phyloP scores from a whole-genome alignment of 2,329 filamentous ascomycete species.

The Trichophyton schoenleinii region DNA sequence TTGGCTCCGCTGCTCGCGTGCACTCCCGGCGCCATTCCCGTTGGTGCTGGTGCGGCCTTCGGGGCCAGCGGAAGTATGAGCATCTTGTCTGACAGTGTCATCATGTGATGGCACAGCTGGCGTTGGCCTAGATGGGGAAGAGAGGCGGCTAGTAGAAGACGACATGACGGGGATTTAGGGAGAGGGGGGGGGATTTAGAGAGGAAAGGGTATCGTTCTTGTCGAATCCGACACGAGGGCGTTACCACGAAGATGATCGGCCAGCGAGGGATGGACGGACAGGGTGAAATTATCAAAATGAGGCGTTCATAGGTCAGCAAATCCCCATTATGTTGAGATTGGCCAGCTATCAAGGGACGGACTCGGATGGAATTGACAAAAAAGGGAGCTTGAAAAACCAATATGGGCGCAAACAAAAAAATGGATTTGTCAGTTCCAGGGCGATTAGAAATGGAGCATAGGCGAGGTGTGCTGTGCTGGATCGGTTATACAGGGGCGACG shows the following conservation, averaged over 20 bases:
- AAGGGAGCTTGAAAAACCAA: neutral
- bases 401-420: neutral
- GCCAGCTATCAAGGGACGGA: neutral
- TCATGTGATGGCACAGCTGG: neutral
- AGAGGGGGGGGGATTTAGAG: neutral
- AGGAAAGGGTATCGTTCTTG: neutral
- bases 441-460: neutral
- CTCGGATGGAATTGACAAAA: neutral
- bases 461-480: neutral
- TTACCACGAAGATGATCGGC: neutral
- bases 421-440: neutral
- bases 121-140: conserved; percentile 6
- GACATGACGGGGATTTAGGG: neutral
- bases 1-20: conserved; percentile 2
- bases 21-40: neutral
- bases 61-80: conserved; percentile 6
- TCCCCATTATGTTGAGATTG: conserved; percentile 2
- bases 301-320: conserved; percentile 3
- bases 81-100: conserved; percentile 1
- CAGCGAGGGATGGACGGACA: neutral
- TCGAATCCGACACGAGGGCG: neutral
- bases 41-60: conserved; percentile 4
- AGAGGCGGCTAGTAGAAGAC: neutral
- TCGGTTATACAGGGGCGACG: conserved; percentile 1
- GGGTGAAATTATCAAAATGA: conserved; percentile 1